These are phyloP conservation scores for Diaporthe vexans DNA, from an alignment of 2,329 filamentous ascomycete species.

Conservation along the genomic window DNA sequence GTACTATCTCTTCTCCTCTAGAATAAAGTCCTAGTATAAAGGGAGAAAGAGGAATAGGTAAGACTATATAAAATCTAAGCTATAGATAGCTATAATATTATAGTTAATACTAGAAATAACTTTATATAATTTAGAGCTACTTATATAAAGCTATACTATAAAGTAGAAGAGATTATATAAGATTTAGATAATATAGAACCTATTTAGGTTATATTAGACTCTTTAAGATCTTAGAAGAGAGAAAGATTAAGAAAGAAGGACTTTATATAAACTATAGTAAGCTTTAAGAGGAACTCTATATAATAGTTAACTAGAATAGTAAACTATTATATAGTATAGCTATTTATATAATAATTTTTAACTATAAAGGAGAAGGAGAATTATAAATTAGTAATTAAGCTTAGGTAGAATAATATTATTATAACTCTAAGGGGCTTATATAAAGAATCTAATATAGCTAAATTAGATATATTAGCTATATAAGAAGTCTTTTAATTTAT, in stretches of 20 bases:
- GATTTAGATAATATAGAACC: too few relatives aligned
- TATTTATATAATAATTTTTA: neutral
- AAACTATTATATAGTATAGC: neutral
- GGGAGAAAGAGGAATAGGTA: too few relatives aligned
- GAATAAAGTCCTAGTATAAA: too few relatives aligned
- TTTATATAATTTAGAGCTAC: neutral
- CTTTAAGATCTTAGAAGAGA: neutral
- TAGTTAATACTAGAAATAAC: neutral
- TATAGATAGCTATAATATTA: too few relatives aligned
- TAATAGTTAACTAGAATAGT: neutral
- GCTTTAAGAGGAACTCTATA: too few relatives aligned
- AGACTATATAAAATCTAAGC: too few relatives aligned
- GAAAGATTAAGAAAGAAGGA: too few relatives aligned
- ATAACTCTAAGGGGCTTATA: neutral
- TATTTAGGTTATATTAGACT: neutral
- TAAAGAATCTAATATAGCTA: too few relatives aligned
- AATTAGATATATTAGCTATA: too few relatives aligned
- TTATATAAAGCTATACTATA: neutral
- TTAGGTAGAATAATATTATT: neutral
- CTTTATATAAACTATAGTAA: too few relatives aligned
- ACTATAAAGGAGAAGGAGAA: neutral
- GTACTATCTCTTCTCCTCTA: too few relatives aligned
- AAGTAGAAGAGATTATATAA: too few relatives aligned
- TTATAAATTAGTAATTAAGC: neutral
- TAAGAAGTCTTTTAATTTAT: neutral